A percentile compares a stretch with the other conserved stretches of the same genome.
phyloP scores from a whole-genome alignment of 805 yeast species.

The Metschnikowia arizonensis region DNA sequence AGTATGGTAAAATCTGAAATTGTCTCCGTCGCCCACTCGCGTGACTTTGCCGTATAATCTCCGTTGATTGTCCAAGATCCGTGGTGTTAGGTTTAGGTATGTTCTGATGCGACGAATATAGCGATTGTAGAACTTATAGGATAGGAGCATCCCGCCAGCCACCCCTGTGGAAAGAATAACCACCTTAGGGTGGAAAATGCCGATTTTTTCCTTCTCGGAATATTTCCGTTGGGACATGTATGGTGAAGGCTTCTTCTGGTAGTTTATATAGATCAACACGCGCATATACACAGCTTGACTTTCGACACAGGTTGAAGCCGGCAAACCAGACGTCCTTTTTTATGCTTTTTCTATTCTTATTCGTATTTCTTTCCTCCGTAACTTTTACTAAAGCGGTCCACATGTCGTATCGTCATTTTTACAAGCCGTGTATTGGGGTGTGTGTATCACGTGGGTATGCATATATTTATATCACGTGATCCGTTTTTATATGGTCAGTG shows the following conservation, averaged over 20 bases:
- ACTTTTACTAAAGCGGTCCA: too few species aligned
- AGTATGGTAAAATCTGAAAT: constrained; percentile 85
- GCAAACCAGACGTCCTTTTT: background rate
- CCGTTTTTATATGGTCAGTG: background rate
- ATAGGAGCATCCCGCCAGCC: constrained; percentile 25
- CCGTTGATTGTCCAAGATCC: constrained; percentile 27
- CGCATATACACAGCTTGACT: background rate
- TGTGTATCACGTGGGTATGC: too few species aligned
- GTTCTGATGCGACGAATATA: constrained; percentile 32
- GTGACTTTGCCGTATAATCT: constrained; percentile 66
- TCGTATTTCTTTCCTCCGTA: background rate
- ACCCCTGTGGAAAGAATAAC: constrained; percentile 35
- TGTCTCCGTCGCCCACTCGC: constrained; percentile 93
- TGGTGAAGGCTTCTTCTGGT: background rate
- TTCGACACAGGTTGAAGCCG: background rate
- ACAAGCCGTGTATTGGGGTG: too few species aligned
- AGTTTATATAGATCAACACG: background rate
- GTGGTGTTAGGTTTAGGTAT: constrained; percentile 37
- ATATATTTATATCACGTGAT: background rate
- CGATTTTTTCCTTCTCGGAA: constrained; percentile 4
- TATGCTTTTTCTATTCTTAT: too few species aligned
- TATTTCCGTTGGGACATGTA: background rate
- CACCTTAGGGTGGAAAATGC: constrained; percentile 38
- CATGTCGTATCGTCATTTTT: too few species aligned
- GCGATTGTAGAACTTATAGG: constrained; percentile 30